Conservation (phyloP, 176 grass and related monocot genomes). For the Urochloa ruziziensis region DNA sequence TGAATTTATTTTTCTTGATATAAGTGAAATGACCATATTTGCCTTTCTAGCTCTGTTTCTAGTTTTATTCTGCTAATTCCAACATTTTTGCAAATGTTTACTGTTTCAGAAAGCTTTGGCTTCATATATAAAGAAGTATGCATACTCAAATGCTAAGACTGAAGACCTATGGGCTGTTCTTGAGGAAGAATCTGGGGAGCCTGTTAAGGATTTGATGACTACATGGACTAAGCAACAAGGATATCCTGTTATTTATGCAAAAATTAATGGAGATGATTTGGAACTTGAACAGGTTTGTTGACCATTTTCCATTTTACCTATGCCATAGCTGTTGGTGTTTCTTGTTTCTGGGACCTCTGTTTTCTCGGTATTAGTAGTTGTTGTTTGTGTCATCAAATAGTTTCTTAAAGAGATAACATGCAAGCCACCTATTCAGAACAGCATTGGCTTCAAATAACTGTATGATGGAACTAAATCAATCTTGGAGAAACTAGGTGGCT, state of each 20-base stretch:
- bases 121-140: constrained; percentile 83
- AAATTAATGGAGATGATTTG: constrained; percentile 57
- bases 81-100: constrained; percentile 8
- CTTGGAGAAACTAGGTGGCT: not conserved
- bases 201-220: constrained; percentile 75
- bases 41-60: constrained; percentile 1
- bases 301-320: not conserved
- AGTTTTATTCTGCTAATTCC: not conserved
- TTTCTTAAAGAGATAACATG: not conserved
- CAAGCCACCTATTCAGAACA: not conserved
- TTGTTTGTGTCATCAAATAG: not conserved
- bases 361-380: not conserved
- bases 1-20: not conserved
- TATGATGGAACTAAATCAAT: not conserved
- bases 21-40: not conserved
- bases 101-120: constrained; percentile 72
- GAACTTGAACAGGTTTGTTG: constrained; percentile 70
- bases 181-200: constrained; percentile 81
- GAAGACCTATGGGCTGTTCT: constrained; percentile 88
- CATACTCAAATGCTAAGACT: constrained; percentile 82
- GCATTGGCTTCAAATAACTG: not conserved
- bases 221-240: constrained; percentile 94
- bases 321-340: not conserved
- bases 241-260: constrained; percentile 76
- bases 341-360: not conserved